Base-by-base conservation (phyloP, 257 asterid species). In the Lithospermum erythrorhizon region DNA sequence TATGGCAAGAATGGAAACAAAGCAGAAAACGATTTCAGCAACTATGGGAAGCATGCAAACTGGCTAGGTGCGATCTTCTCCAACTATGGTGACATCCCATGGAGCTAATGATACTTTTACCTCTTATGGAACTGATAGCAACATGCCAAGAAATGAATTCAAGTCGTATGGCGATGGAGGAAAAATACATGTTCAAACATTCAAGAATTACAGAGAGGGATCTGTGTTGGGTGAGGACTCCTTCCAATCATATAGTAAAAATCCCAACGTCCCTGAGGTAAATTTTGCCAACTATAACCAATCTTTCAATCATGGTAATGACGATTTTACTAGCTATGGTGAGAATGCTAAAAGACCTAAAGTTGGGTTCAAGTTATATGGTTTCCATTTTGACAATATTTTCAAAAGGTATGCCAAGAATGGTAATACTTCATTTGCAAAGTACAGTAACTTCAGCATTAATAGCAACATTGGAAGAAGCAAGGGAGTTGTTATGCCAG, bases 1-100 rank as follows among this genome's bases (percentile, higher is more conserved):
- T 63, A 63, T 27, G 68, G 68, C 15, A 63, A 63, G 20, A 63
- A 53, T n/a, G 68, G 68, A 30, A 32, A 63, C n/a, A 29, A 53
- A 16, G 68, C 68, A 1, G 61, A 17, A 5, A 53, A 63, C 9
- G 60, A 63, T 0, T 63, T 63, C 60, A 13, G 30, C 37, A 63
- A 32, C 53, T 63, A 63, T 27, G 60, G 68, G 18, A 53, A 63
- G 16, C 23, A 63, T 25, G 16, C 68, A 1, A 63, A 63, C 14
- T 20, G 30, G 6, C 30, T 30, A 8, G 52, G 53, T 15, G 30
- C 63, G 25, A 21, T 11, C 17, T 59, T 59, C 9, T 22, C 24
- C 13, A 59, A 41, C 22, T 59, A 59, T 8, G 63, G 27, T 8
- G 63, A 32, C 49, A 8, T 48, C 23, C 5, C 30, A 30, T 59